These are phyloP conservation scores for Ophiostoma sp. DNA, from an alignment of 2,329 filamentous ascomycete genomes.

Conservation along the genomic window DNA sequence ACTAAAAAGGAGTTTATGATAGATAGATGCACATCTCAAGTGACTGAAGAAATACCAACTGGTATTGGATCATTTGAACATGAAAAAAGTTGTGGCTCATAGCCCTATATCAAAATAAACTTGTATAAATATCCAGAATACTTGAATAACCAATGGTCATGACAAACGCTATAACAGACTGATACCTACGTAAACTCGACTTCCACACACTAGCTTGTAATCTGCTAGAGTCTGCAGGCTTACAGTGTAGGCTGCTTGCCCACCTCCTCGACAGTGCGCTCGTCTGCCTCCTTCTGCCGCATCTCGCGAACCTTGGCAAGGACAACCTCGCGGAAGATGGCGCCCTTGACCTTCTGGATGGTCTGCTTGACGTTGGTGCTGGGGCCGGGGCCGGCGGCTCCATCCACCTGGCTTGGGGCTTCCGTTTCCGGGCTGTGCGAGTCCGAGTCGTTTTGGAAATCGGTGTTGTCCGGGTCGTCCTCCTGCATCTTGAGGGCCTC, in stretches of 20 bases:
- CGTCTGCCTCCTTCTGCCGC: constrained; percentile 75
- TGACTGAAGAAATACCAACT: neutral
- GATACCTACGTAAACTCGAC: neutral
- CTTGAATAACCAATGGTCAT: neutral
- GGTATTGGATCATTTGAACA: neutral
- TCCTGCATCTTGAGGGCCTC: constrained; percentile 90
- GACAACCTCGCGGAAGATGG: constrained; percentile 92
- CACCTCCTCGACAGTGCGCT: constrained; percentile 58
- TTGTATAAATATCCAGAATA: neutral
- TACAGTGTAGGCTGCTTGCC: constrained; percentile 41
- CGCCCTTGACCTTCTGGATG: constrained; percentile 51
- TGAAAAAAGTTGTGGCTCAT: neutral
- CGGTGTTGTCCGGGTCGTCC: constrained; percentile 71
- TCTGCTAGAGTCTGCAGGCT: neutral
- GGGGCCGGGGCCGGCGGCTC: constrained; percentile 27
- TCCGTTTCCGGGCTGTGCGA: constrained; percentile 41
- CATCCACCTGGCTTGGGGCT: neutral
- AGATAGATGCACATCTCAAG: neutral
- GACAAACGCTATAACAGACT: neutral
- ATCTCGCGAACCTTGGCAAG: constrained; percentile 88
- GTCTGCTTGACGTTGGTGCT: constrained; percentile 37
- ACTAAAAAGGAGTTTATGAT: too few relatives aligned
- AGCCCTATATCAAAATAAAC: neutral
- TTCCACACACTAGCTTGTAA: neutral
- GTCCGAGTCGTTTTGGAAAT: constrained; percentile 60